Base-by-base conservation (phyloP, 495 filamentous ascomycete species). In the Daldinia concentrica region DNA sequence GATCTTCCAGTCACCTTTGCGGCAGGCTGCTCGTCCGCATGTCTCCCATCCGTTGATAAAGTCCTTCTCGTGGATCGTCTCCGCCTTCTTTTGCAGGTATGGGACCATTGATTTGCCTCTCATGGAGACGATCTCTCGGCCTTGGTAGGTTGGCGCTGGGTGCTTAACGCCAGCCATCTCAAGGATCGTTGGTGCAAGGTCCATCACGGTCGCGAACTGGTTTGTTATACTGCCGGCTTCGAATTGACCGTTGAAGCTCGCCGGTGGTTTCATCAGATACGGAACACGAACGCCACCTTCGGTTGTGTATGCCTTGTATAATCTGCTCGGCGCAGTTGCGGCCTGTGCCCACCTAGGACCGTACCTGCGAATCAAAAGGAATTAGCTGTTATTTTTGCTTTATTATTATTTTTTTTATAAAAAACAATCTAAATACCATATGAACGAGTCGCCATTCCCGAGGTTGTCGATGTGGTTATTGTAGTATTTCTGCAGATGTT, bases 311-410 rank as follows among this genome's bases (percentile, higher is more conserved):
- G 87, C 86, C 62, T 90, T 90, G 79, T 88, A 89, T 1, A 89
- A 75, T 36, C 88, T 80, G 17, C 82, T 86, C 14, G 89, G 87
- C 1, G 89, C 87, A 11, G 88, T 90, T n/a, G 88, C 84, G 48
- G 89, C 89, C 76, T 89, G 85, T 15, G 87, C 88, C 87, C 89
- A 89, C 68, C 87, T 84, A 6, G 88, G 89, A 7, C 89, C 87
- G 66, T 90, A 90, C 30, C 30, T 11, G 1, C n/a, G n/a, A n/a
- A n/a, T n/a, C n/a, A n/a, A n/a, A n/a, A n/a, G n/a, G n/a, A n/a
- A n/a, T n/a, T n/a, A n/a, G n/a, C n/a, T n/a, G n/a, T n/a, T n/a
- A n/a, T n/a, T n/a, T n/a, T n/a, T n/a, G n/a, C n/a, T n/a, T n/a
- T n/a, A n/a, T n/a, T n/a, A n/a, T n/a, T n/a, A n/a, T n/a, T n/a